Conservation (phyloP, 257 asterid species). For the Ilex asprella region DNA sequence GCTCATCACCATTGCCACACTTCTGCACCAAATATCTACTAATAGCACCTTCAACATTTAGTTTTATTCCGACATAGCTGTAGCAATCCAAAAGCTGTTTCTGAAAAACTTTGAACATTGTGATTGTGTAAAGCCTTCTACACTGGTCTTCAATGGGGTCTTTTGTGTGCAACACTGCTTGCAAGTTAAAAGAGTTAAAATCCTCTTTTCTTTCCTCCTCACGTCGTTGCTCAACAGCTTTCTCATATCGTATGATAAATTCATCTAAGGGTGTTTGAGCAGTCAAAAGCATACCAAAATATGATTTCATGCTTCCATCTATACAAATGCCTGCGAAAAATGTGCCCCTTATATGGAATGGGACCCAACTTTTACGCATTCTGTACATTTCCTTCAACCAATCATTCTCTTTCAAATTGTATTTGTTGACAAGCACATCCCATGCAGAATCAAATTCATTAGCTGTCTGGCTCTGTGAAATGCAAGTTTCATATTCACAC, state of each 20-base stretch:
- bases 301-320: not conserved
- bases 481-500: not conserved
- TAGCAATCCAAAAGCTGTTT: not conserved
- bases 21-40: not conserved
- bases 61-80: not conserved
- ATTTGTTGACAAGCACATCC: not conserved
- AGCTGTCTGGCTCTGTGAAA: not conserved
- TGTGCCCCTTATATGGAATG: not conserved
- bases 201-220: not conserved
- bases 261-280: not conserved
- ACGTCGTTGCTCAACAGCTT: not conserved
- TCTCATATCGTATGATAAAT: not conserved
- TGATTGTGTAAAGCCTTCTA: not conserved
- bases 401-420: not conserved
- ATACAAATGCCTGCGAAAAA: not conserved
- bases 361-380: not conserved
- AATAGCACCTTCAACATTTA: not conserved
- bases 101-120: not conserved
- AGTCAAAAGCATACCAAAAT: not conserved
- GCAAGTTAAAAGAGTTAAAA: not conserved
- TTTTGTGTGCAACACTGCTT: not conserved
- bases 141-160: no score
- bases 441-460: not conserved
- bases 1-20: not conserved
- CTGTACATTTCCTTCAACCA: constrained; percentile 1